Evolutionary conservation across 164 flowering plant species (phyloP).

Genomic region (Taxillus chinensis): DNA sequence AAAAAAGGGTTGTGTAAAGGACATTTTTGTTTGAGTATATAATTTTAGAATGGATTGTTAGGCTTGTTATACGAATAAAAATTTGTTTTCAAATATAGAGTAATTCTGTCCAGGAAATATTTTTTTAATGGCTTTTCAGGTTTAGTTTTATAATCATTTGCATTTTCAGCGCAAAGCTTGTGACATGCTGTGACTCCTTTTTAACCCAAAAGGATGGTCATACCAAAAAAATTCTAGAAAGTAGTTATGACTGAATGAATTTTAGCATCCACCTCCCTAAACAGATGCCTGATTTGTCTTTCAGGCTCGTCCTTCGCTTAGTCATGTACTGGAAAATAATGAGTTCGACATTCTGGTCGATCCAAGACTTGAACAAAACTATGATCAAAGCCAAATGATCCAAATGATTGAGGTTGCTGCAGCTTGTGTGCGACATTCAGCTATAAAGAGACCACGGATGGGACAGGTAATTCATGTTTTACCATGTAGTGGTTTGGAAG

Average conservation of each 20-base stretch:
- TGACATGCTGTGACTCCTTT: too few relatives aligned
- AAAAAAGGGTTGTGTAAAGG: too few relatives aligned
- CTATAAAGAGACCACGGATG: slow-evolving; percentile 78
- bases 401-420: slow-evolving; percentile 75
- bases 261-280: neutral
- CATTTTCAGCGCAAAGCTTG: too few relatives aligned
- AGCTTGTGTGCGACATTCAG: slow-evolving; percentile 85
- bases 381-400: slow-evolving; percentile 54
- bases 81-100: too few relatives aligned
- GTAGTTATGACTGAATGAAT: too few relatives aligned
- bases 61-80: too few relatives aligned
- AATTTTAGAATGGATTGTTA: too few relatives aligned
- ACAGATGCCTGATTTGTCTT: slow-evolving; percentile 6
- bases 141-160: too few relatives aligned
- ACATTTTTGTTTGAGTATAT: too few relatives aligned
- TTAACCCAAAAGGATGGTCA: neutral
- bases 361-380: slow-evolving; percentile 59
- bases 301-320: slow-evolving; percentile 87
- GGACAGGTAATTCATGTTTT: slow-evolving; percentile 53
- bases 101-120: too few relatives aligned
- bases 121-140: too few relatives aligned
- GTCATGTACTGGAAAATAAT: slow-evolving; percentile 42
- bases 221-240: neutral
- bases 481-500: too few relatives aligned
- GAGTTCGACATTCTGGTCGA: slow-evolving; percentile 51